Evolutionary conservation across 2,329 filamentous ascomycete genomes (phyloP), one percentile per base, ranked within the genome.

Genomic region (Hymenoscyphus scutula): DNA sequence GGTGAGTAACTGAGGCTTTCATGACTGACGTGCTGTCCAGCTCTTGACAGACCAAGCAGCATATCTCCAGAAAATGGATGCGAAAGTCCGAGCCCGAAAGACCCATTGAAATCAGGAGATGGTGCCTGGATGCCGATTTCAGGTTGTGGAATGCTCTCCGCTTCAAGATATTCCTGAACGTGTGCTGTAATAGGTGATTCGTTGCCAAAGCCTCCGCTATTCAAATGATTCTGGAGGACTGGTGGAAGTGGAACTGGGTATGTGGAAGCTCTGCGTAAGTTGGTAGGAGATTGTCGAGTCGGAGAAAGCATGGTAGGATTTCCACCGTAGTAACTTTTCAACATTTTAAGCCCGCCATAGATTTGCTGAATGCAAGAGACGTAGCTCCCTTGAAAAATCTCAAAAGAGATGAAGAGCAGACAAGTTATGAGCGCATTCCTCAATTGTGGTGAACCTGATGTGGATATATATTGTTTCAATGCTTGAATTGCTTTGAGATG

Each of bases 341-440:
- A 72, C 3, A 88, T 74, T 17, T 77, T 75, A 25, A 88, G 77
- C 1, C 85, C 85, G 3, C 76, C 82, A 70, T 87, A 84, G 30
- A 86, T 86, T 69, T 88, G 85, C 19, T 77, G 71, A 55, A 88
- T 85, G 57, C 84, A 84, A 64, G 85, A 83, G 65, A 79, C 80
- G 71, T 86, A 84, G 65, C 86, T 81, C 6, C 71, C 72, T 63
- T 71, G 67, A n/a, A 73, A 67, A 10, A 68, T 67, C 58, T 74
- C 72, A 57, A 74, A 73, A 54, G 68, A 71, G 8, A 72, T 68
- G 60, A 73, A 72, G 1, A 74, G 65, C 23, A 73, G 53, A 57
- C 72, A 74, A 27, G 70, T 62, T 29, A 74, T 71, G 13, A 74
- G 67, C n/a, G 70, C 68, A 37, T 66, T 70, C 29, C 72, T 65